A percentile compares a stretch with the other conserved stretches of the same genome.
phyloP scores from a whole-genome alignment of 192 early-diverging fungal genomes.

The Umbelopsis vinacea region DNA sequence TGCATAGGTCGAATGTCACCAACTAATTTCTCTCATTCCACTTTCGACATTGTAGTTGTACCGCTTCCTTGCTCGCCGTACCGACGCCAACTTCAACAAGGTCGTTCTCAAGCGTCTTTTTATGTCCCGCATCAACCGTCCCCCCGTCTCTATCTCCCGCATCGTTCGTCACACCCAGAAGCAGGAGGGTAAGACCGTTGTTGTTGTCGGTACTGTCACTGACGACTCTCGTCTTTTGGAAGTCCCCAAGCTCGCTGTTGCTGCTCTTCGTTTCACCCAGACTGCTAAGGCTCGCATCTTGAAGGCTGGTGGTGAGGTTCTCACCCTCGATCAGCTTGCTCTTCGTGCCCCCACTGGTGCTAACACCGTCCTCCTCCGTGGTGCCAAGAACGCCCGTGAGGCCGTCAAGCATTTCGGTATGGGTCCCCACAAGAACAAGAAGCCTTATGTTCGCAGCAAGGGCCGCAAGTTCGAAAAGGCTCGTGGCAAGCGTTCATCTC shows the following conservation, averaged over 20 bases:
- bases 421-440: slow-evolving; percentile 49
- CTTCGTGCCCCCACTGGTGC: slow-evolving; percentile 97
- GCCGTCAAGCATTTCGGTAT: slow-evolving; percentile 99
- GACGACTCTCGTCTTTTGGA: slow-evolving; percentile 94
- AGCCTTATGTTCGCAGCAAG: slow-evolving; percentile 97
- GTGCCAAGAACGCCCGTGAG: slow-evolving; percentile 92
- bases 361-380: slow-evolving; percentile 95
- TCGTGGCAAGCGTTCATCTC: slow-evolving; percentile 98
- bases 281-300: slow-evolving; percentile 96
- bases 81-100: slow-evolving; percentile 98
- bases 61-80: slow-evolving; percentile 99
- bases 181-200: slow-evolving; percentile 85
- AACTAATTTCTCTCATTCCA: neutral
- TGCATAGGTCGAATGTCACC: neutral
- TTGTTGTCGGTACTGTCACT: slow-evolving; percentile 96
- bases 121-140: slow-evolving; percentile 98
- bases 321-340: slow-evolving; percentile 99
- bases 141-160: slow-evolving; percentile 93
- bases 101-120: slow-evolving; percentile 97
- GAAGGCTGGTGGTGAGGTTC: slow-evolving; percentile 97
- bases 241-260: slow-evolving; percentile 94
- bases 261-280: slow-evolving; percentile 95
- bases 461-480: slow-evolving; percentile 99
- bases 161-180: slow-evolving; percentile 79
- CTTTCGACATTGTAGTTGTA: slow-evolving; percentile 72